Percentiles rank a stretch among this genome's conserved stretches.
Evolutionary conservation across 768 basidiomycete genomes (phyloP).

Genomic region (Amanita exitialis): DNA sequence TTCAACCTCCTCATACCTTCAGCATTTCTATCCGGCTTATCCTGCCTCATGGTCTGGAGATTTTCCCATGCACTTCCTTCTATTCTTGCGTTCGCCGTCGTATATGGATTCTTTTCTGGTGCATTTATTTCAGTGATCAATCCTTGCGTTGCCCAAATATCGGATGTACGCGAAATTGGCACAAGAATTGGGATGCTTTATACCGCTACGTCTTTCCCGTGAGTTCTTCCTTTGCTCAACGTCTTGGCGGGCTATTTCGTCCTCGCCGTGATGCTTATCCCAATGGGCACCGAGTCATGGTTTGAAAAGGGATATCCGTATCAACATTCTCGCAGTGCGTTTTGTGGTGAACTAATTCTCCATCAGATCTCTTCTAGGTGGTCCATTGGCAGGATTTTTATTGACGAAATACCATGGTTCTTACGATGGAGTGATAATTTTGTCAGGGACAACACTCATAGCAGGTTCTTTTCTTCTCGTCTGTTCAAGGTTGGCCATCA

Average conservation of each 20-base stretch:
- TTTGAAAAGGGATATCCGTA: neutral
- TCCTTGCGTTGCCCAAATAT: slow-evolving; percentile 60
- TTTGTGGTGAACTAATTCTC: slow-evolving; percentile 1
- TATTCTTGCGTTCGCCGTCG: slow-evolving; percentile 39
- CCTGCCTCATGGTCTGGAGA: slow-evolving; percentile 49
- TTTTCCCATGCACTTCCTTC: slow-evolving; percentile 27
- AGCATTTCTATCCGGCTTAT: slow-evolving; percentile 53
- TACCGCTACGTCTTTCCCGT: slow-evolving; percentile 60
- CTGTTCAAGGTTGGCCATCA: slow-evolving; percentile 35
- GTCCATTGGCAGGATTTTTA: slow-evolving; percentile 53
- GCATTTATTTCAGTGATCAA: slow-evolving; percentile 60
- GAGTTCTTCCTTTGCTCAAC: slow-evolving; percentile 22
- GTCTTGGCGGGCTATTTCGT: neutral
- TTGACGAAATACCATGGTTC: slow-evolving; percentile 33
- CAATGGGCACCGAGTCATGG: neutral
- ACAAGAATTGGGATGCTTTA: slow-evolving; percentile 57
- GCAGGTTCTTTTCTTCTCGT: slow-evolving; percentile 50
- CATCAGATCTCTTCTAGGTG: slow-evolving; percentile 49
- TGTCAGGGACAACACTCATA: slow-evolving; percentile 50
- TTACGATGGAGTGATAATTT: slow-evolving; percentile 42
- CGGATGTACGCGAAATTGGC: slow-evolving; percentile 47
- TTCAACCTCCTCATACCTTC: slow-evolving; percentile 60
- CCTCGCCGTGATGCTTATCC: neutral
- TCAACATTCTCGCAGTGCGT: neutral
- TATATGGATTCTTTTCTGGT: slow-evolving; percentile 59